Percentiles rank a stretch among this genome's conserved stretches.
Evolutionary conservation across 2,329 filamentous ascomycete genomes (phyloP).

Genomic region (Hymenoscyphus occultus): DNA sequence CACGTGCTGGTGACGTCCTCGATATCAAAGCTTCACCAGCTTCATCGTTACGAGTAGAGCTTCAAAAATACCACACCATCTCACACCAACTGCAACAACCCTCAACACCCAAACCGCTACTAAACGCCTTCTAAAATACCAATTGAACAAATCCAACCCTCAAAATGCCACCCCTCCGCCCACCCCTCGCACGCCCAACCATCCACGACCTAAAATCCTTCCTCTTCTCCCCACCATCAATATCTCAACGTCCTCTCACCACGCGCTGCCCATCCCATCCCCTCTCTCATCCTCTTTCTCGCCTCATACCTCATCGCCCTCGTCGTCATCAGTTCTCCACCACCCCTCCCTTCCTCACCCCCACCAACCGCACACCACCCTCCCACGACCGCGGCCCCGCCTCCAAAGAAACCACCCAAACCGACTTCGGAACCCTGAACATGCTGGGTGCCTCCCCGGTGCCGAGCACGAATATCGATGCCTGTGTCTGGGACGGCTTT

Average conservation of each 20-base stretch:
- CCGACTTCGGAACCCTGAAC: slow-evolving; percentile 73
- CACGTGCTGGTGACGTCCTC: background rate
- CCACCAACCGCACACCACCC: slow-evolving; percentile 30
- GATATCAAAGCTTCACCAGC: background rate
- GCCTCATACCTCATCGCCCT: background rate
- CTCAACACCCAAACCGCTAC: background rate
- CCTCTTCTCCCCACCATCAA: slow-evolving; percentile 23
- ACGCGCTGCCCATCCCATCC: slow-evolving; percentile 8
- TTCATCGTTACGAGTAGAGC: background rate
- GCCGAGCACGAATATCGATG: slow-evolving; percentile 80
- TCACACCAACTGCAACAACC: background rate
- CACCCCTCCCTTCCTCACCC: slow-evolving; percentile 4
- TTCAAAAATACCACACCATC: background rate
- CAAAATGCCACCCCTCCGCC: slow-evolving; percentile 25
- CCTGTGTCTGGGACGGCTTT: slow-evolving; percentile 80
- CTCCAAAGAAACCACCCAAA: slow-evolving; percentile 59
- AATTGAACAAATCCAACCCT: background rate
- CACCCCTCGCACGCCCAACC: slow-evolving; percentile 24
- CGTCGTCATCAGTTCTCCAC: slow-evolving; percentile 11
- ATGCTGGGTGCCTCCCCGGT: slow-evolving; percentile 72
- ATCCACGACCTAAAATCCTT: slow-evolving; percentile 29
- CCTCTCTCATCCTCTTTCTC: slow-evolving; percentile 14
- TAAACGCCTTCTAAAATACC: background rate
- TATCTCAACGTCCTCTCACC: background rate
- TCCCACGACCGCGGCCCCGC: slow-evolving; percentile 57